Base-by-base conservation (phyloP, 371 early-diverging fungal species). In the Haplosporangium sp. region DNA sequence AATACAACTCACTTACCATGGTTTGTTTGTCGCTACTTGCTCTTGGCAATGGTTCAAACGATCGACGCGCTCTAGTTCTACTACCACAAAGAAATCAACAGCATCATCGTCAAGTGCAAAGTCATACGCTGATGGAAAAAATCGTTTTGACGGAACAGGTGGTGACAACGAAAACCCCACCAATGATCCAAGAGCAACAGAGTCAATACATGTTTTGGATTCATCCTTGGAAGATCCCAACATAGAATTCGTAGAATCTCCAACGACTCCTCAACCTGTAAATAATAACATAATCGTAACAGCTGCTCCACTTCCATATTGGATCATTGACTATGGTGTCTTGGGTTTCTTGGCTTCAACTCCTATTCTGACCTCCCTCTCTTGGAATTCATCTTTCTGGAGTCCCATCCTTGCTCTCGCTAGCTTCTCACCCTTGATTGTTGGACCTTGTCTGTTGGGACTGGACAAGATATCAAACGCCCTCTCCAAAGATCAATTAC, bases 21-120 rank as follows among this genome's bases (percentile, higher is more conserved):
- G 81, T 35, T 5, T 79, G 4, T 79, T 79, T 62, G 81, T 75
- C 1, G 65, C 69, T 13, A 64, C 74, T 5, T 79, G 74, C 53
- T 68, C 81, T 4, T 74, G 74, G 68, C 81, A 79, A 17, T 79
- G 81, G 74, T 44, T 74, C 65, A 65, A 53, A 47, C 63, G 65
- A 15, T 53, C 65, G 37, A 17, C 71, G 15, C 39, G 61, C 58
- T 27, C 27, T 27, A 27, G 27, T 27, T 27, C 27, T 27, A 27
- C 27, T 27, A 27, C 27, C 27, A 27, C 27, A 27, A 27, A 27
- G 27, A 27, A 27, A 27, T 27, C 27, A 27, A 27, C 27, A 1
- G 27, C 27, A 27, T 27, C 27, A 39, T 2, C 56, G 44, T 20
- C 40, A 11, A 27, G 3, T 59, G n/a, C n/a, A 39, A 19, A 37